Evolutionary conservation across 768 basidiomycete species (phyloP).

Genomic region (Megacollybia marginata): DNA sequence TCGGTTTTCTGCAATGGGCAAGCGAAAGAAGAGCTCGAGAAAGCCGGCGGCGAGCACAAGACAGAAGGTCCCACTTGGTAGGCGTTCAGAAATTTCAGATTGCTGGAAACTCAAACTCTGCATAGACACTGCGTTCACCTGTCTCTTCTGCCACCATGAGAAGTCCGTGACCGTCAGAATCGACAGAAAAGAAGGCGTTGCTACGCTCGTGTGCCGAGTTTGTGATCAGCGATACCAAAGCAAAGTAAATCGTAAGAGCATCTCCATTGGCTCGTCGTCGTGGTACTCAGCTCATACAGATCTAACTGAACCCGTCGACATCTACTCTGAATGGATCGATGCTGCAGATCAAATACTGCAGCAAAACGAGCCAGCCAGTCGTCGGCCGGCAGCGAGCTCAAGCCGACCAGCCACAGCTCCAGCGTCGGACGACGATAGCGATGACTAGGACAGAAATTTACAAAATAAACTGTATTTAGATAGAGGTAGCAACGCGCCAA

Average conservation of each 20-base stretch:
- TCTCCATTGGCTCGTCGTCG: slow-evolving; percentile 8
- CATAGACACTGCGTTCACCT: slow-evolving; percentile 77
- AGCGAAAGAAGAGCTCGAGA: slow-evolving; percentile 84
- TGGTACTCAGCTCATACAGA: slow-evolving; percentile 34
- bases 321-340: slow-evolving; percentile 90
- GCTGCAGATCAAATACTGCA: slow-evolving; percentile 74
- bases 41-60: slow-evolving; percentile 59
- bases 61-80: slow-evolving; percentile 69
- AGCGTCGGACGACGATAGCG: slow-evolving; percentile 37
- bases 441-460: slow-evolving; percentile 30
- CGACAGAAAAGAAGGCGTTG: slow-evolving; percentile 80
- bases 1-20: slow-evolving; percentile 51
- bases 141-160: slow-evolving; percentile 86
- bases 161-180: slow-evolving; percentile 81
- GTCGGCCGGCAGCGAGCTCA: slow-evolving; percentile 54
- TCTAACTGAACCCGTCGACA: slow-evolving; percentile 81
- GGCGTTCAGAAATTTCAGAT: slow-evolving; percentile 11
- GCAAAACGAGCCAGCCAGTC: slow-evolving; percentile 44
- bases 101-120: not conserved
- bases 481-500: slow-evolving; percentile 16
- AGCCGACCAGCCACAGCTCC: slow-evolving; percentile 38
- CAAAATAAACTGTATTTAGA: slow-evolving; percentile 5
- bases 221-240: slow-evolving; percentile 86
- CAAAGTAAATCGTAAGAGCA: slow-evolving; percentile 70
- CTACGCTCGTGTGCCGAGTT: slow-evolving; percentile 72